phyloP scores from a whole-genome alignment of 2,329 filamentous ascomycete genomes.

The Exophiala xenobiotica region DNA sequence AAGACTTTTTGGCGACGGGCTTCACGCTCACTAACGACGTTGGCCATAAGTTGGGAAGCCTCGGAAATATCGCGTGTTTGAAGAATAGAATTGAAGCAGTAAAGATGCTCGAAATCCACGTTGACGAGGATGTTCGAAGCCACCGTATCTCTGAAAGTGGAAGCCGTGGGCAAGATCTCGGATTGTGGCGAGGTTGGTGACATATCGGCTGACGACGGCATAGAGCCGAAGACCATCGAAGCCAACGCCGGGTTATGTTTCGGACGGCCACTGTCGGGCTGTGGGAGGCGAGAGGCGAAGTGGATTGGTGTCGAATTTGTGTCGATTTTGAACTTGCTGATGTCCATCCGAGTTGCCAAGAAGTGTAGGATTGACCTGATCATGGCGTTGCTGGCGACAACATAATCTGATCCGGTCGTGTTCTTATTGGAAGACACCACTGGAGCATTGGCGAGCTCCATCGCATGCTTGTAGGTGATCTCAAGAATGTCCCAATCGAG shows the following conservation, averaged over 20 bases:
- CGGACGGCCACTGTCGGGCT: constrained; percentile 21
- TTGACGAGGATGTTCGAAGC: constrained; percentile 30
- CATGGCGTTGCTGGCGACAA: constrained; percentile 17
- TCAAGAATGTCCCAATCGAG: constrained; percentile 30
- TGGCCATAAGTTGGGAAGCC: constrained; percentile 19
- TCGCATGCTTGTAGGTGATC: constrained; percentile 22
- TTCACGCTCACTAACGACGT: constrained; percentile 27
- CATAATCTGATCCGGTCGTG: constrained; percentile 22
- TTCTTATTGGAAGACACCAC: constrained; percentile 16
- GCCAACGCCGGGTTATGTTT: constrained; percentile 28
- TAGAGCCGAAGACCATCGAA: constrained; percentile 31
- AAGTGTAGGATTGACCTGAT: constrained; percentile 22
- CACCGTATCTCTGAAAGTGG: constrained; percentile 16
- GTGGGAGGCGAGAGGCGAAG: constrained; percentile 23
- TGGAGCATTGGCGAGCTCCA: constrained; percentile 20
- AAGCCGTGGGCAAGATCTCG: constrained; percentile 5
- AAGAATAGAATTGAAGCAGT: constrained; percentile 18
- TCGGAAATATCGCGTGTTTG: constrained; percentile 6
- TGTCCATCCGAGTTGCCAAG: constrained; percentile 20
- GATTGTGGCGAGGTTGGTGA: constrained; percentile 19
- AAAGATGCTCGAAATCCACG: constrained; percentile 28
- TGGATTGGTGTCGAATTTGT: constrained; percentile 3
- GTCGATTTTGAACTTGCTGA: constrained; percentile 25
- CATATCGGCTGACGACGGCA: constrained; percentile 25
- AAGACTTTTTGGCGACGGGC: constrained; percentile 21